phyloP scores from a whole-genome alignment of 1,284 basidiomycete species.

The Ceratobasidium sp. region DNA sequence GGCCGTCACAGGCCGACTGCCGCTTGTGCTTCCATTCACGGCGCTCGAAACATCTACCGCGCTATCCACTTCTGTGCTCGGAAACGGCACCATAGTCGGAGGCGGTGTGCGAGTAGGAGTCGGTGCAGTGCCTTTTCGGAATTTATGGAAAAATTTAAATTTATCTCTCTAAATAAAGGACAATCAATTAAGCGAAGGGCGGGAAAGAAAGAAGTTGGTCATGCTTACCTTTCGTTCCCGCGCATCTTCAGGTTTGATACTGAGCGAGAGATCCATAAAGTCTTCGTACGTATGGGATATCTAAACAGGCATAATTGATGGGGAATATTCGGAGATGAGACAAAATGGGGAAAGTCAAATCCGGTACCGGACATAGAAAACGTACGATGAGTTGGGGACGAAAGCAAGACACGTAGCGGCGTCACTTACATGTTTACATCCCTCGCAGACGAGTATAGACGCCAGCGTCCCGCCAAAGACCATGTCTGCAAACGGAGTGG shows the following conservation, averaged over 20 bases:
- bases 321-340: not conserved
- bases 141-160: conserved; percentile 65
- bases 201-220: not conserved
- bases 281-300: conserved; percentile 92
- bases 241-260: conserved; percentile 82
- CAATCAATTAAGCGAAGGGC: not conserved
- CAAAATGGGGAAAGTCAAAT: conserved; percentile 7
- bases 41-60: not conserved
- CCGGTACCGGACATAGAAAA: not conserved
- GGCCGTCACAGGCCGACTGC: not conserved
- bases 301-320: conserved; percentile 50
- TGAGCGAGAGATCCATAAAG: conserved; percentile 90
- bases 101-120: conserved; percentile 24
- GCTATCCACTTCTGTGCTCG: conserved; percentile 13
- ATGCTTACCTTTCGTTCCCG: conserved; percentile 59
- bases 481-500: conserved; percentile 83
- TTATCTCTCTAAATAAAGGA: conserved; percentile 61
- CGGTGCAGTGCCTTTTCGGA: conserved; percentile 26
- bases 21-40: not conserved
- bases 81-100: conserved; percentile 16
- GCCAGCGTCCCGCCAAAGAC: conserved; percentile 88
- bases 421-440: conserved; percentile 72
- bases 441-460: conserved; percentile 90
- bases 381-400: not conserved
- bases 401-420: too few relatives aligned